Base-by-base conservation (phyloP, 2,329 filamentous ascomycete genomes). In the Sporothrix curviconia region DNA sequence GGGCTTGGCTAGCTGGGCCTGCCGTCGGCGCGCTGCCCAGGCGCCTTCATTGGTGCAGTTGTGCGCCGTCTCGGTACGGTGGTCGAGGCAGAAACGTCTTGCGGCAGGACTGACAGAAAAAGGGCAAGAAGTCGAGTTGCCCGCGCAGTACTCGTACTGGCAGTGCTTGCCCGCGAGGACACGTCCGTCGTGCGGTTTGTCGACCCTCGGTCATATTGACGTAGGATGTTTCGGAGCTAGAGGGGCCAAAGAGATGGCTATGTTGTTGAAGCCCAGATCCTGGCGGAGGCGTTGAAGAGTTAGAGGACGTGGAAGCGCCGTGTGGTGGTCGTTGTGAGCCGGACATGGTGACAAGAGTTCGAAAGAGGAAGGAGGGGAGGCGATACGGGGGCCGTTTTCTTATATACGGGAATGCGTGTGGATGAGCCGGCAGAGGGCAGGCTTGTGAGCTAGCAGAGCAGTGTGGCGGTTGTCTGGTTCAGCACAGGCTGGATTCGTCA, bases 81-180 rank as follows among this genome's bases (percentile, higher is more conserved):
- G 94, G 69, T 97, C 92, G 64, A 95, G 87, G 71, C 95, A 99
- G 76, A 85, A n/a, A 99, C 15, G 87, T 92, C 59, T 83, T 81
- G 62, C 71, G 81, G 75, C 94, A 99, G 64, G 89, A 94, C 70
- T 95, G 89, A 76, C 94, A 99, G 68, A 85, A 81, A 72, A 97
- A 97, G 4, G 94, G 94, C 4, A 99, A 83, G 72, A 99, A 97
- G 74, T 97, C 94, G 60, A 97, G 88, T 69, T 94, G 89, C 70
- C 92, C 87, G n/a, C n/a, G 78, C 94, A 99, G 78, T 90, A 95
- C 63, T 87, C 78, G 73, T 89, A 86, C 71, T 96, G 85, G 80
- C 94, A 99, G 77, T 96, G 92, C 61, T 83, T 83, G 72, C 94
- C 94, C 65, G 97, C 87, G 24, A 92, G 66, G 89, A 86, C 49